Percentiles rank a stretch among this genome's conserved stretches.
Evolutionary conservation across 2,329 filamentous ascomycete genomes (phyloP).

Genomic region (Phoma sp.): DNA sequence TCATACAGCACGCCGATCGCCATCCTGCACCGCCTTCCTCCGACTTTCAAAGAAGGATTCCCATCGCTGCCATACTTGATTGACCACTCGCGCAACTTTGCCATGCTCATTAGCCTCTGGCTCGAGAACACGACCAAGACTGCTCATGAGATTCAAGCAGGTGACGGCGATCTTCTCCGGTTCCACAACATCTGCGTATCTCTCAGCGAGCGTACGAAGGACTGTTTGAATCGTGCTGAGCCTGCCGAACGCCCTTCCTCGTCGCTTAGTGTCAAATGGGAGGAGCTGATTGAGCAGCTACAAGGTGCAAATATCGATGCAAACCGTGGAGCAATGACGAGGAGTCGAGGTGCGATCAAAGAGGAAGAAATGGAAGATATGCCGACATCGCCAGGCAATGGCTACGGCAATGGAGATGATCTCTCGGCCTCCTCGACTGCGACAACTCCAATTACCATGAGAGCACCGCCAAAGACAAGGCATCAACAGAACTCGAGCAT

Average conservation of each 20-base stretch:
- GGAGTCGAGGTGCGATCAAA: slow-evolving; percentile 35
- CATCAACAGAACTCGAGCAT: slow-evolving; percentile 43
- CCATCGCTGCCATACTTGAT: slow-evolving; percentile 92
- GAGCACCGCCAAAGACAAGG: slow-evolving; percentile 32
- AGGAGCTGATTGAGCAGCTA: slow-evolving; percentile 59
- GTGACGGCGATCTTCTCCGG: slow-evolving; percentile 54
- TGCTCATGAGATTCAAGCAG: slow-evolving; percentile 46
- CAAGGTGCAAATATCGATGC: slow-evolving; percentile 43
- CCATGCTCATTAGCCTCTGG: slow-evolving; percentile 82
- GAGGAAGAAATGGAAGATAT: slow-evolving; percentile 34
- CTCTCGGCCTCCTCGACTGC: slow-evolving; percentile 40
- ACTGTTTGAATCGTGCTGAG: slow-evolving; percentile 59
- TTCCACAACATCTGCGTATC: slow-evolving; percentile 58
- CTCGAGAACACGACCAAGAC: slow-evolving; percentile 59
- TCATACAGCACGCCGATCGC: slow-evolving; percentile 93
- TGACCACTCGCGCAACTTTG: slow-evolving; percentile 84
- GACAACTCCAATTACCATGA: slow-evolving; percentile 45
- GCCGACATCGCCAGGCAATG: slow-evolving; percentile 31
- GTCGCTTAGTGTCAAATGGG: slow-evolving; percentile 57
- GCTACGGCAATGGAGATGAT: slow-evolving; percentile 32
- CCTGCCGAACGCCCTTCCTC: slow-evolving; percentile 59
- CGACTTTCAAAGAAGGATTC: slow-evolving; percentile 86
- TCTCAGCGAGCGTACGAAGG: slow-evolving; percentile 55
- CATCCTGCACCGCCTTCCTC: slow-evolving; percentile 81
- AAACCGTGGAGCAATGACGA: slow-evolving; percentile 40